phyloP scores from a whole-genome alignment of 805 yeast genomes.

The Kluyveromyces siamensis region DNA sequence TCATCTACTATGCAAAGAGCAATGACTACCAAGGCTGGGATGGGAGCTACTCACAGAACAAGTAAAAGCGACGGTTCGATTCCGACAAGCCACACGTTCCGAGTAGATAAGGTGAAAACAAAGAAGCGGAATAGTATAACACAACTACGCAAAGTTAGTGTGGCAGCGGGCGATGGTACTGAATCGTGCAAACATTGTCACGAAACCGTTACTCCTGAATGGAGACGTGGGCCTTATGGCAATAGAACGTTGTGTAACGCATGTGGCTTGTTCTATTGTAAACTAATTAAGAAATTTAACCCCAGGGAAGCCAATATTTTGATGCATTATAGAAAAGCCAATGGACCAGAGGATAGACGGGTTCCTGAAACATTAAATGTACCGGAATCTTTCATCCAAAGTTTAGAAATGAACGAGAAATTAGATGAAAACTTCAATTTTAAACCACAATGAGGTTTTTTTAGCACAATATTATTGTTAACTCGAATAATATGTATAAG shows the following conservation, averaged over 20 bases:
- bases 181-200: constrained; percentile 60
- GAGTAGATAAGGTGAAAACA: constrained; percentile 1
- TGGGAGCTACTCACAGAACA: not conserved
- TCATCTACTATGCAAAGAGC: not conserved
- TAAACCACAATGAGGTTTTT: not conserved
- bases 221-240: constrained; percentile 88
- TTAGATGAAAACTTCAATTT: constrained; percentile 6
- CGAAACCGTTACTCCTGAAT: constrained; percentile 72
- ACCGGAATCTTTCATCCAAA: constrained; percentile 16
- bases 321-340: constrained; percentile 19
- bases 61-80: constrained; percentile 1
- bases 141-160: constrained; percentile 1
- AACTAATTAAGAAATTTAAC: constrained; percentile 37
- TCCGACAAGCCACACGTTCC: not conserved
- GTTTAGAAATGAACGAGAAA: constrained; percentile 8
- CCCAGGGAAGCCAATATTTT: constrained; percentile 21
- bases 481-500: not conserved
- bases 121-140: not conserved
- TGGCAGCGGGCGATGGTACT: constrained; percentile 4
- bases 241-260: constrained; percentile 82
- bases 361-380: constrained; percentile 20
- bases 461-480: not conserved
- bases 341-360: constrained; percentile 23
- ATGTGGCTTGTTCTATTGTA: constrained; percentile 73
- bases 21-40: not conserved